Percentiles rank a stretch among this genome's conserved stretches.
These are phyloP conservation scores for Monotropa hypopitys DNA, from an alignment of 179 eudicot genomes.

Conservation along the genomic window DNA sequence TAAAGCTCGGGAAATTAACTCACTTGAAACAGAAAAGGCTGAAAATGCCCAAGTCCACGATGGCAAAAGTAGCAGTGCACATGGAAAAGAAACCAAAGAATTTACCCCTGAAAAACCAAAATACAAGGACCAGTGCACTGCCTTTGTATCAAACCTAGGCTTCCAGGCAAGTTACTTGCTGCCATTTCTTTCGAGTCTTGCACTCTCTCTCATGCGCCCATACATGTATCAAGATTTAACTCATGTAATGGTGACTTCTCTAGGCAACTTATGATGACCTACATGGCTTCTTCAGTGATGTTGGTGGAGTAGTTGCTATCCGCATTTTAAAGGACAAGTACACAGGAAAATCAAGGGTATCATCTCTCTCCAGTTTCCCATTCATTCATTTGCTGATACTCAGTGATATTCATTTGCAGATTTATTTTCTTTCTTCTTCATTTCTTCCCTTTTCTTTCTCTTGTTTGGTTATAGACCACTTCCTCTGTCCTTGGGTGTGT, in stretches of 20 bases:
- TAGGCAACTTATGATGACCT: constrained; percentile 62
- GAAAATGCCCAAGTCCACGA: constrained; percentile 22
- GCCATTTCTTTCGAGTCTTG: neutral
- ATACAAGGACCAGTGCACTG: constrained; percentile 82
- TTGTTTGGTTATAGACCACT: neutral
- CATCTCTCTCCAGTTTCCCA: neutral
- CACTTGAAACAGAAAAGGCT: constrained; percentile 20
- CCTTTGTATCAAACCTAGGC: constrained; percentile 65
- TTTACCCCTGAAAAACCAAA: constrained; percentile 24
- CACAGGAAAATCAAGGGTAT: constrained; percentile 79
- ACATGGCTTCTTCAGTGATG: constrained; percentile 61
- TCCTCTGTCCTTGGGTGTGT: neutral
- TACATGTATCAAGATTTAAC: neutral
- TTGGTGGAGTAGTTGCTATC: constrained; percentile 67
- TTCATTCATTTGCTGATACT: neutral
- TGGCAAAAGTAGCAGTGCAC: constrained; percentile 20
- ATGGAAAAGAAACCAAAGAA: constrained; percentile 25
- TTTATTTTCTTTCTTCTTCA: neutral
- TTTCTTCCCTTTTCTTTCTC: neutral
- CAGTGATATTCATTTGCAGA: neutral
- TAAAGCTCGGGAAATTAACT: constrained; percentile 17
- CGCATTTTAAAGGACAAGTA: constrained; percentile 66
- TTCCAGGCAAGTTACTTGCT: constrained; percentile 30
- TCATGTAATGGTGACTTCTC: constrained; percentile 10
- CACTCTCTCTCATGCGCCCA: neutral